Base-by-base conservation (phyloP, 2,329 filamentous ascomycete genomes). In the Aureobasidium mangrovei region DNA sequence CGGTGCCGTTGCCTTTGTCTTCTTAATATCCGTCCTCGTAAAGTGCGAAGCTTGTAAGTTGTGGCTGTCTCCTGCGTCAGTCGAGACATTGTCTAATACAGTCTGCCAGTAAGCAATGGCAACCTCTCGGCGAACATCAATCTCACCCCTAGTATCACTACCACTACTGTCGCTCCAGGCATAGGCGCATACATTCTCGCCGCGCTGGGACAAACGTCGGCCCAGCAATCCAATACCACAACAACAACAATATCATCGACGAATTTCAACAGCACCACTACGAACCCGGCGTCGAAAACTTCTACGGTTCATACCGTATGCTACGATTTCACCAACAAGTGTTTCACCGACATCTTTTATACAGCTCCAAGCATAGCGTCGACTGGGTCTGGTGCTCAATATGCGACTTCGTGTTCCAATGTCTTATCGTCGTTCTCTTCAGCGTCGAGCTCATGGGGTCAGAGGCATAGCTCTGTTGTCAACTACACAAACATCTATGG, bases 141-240 rank as follows among this genome's bases (percentile, higher is more conserved):
- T 4, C 31, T 31, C n/a, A 42, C 43, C 26, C 36, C 53, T 31
- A 44, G 18, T 8, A 44, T 44, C 8, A 47, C 53, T 27, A 35
- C 49, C 12, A 43, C 43, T 18, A 48, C 44, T 36, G 42, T 39
- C 24, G 42, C 53, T 9, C 35, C 31, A 10, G 43, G 44, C 10
- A n/a, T 54, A 4, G 53, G 53, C 31, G 38, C 33, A 48, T 54
- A 54, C 8, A 54, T 54, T 36, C 43, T 54, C 7, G 53, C 53
- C 8, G 53, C 43, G 4, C 26, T 54, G 38, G 53, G 53, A 26
- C 42, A 46, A 40, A 41, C 36, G 24, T 35, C 42, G 9, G 32
- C 53, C 6, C 33, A 32, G 18, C 18, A 18, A 18, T 18, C 18
- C 18, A 18, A 18, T 18, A 18, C 18, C 10, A 40, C 33, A 29